These are phyloP conservation scores for Cymodocea nodosa DNA, from an alignment of 116 monocot species.

Conservation along the genomic window DNA sequence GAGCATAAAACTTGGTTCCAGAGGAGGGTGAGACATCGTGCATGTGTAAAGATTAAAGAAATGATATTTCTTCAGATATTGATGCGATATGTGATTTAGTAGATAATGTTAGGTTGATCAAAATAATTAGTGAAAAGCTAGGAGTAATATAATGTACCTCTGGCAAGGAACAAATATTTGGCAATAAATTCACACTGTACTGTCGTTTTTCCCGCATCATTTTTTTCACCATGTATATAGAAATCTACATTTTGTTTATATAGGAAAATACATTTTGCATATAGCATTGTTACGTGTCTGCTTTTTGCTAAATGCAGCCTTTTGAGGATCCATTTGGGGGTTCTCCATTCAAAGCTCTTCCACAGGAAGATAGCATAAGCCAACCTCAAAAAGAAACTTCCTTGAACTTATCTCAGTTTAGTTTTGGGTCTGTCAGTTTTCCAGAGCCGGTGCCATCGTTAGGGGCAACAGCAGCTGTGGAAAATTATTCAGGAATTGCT, in stretches of 20 bases:
- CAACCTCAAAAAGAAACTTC: conserved; percentile 14
- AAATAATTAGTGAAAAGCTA: not conserved
- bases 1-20: not conserved
- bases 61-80: not conserved
- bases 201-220: not conserved
- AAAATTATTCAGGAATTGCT: conserved; percentile 21
- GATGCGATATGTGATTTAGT: not conserved
- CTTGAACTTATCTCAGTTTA: too few species aligned
- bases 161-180: not conserved
- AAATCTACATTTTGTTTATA: not conserved
- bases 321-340: conserved; percentile 74
- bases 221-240: not conserved
- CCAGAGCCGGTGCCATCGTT: not conserved
- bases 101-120: not conserved
- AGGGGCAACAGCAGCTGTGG: conserved; percentile 3
- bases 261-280: not conserved
- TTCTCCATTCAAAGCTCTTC: conserved; percentile 58
- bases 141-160: not conserved
- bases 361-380: conserved; percentile 15
- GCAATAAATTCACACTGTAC: not conserved
- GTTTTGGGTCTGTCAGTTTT: not conserved
- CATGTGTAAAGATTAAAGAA: not conserved
- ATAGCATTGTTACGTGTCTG: not conserved
- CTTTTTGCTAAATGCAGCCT: conserved; percentile 20
- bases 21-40: not conserved